These are phyloP conservation scores for Arthrobotrys conoides DNA, from an alignment of 2,329 filamentous ascomycete species.

Conservation along the genomic window DNA sequence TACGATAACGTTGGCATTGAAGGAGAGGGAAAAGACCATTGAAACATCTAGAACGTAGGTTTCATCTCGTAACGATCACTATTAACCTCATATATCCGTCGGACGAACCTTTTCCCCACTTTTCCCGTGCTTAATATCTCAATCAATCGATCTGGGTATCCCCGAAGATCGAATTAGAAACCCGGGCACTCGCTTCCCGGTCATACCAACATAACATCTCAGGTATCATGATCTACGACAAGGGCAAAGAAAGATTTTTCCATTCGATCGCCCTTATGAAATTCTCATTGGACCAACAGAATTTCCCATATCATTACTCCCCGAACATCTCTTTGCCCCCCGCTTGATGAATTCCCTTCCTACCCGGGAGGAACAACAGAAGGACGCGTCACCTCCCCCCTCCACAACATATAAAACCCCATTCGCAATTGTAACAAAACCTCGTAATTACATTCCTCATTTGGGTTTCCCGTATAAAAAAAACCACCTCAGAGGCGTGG, in stretches of 20 bases:
- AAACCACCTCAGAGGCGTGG: not conserved
- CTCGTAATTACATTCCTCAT: conserved; percentile 57
- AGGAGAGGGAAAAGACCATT: not conserved
- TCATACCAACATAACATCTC: not conserved
- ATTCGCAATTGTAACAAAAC: conserved; percentile 8
- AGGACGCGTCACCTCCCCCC: conserved; percentile 52
- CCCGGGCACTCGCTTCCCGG: conserved; percentile 16
- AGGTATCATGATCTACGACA: not conserved
- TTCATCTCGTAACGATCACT: conserved; percentile 28
- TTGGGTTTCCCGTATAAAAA: conserved; percentile 8
- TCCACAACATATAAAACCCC: conserved; percentile 9
- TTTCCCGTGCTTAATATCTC: not conserved
- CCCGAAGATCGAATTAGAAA: too few relatives aligned
- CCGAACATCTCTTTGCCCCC: not conserved
- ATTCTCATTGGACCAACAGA: not conserved
- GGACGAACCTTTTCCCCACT: conserved; percentile 15
- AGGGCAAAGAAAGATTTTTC: not conserved
- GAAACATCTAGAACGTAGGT: not conserved
- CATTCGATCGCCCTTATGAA: not conserved
- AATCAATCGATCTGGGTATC: not conserved
- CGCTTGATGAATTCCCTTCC: not conserved
- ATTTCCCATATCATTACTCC: not conserved
- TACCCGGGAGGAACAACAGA: not conserved
- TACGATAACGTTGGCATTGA: conserved; percentile 18
- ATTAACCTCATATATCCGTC: not conserved